Evolutionary conservation across 2,329 filamentous ascomycete species (phyloP), one percentile per base, ranked within the genome.

Genomic region (Cladosporium velox): DNA sequence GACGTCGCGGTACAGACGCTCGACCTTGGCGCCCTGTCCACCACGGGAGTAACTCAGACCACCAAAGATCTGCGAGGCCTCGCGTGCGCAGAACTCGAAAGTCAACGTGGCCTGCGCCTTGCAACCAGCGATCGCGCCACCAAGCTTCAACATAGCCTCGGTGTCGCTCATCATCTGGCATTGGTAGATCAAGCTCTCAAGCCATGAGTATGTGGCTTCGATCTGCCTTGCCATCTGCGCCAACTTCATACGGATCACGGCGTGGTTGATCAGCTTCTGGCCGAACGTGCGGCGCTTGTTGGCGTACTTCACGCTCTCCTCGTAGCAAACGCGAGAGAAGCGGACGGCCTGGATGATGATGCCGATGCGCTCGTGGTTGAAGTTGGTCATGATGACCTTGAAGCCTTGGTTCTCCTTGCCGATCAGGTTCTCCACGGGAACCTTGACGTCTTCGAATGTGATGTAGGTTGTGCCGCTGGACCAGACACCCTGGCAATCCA

Each of bases 401-500:
- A 99, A 99, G 47, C 95, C 95, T 79, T 96, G 90, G 85, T 99
- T 97, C 83, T 96, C 90, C 85, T 97, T 98, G 81, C 95, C 95
- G 67, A 99, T 89, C 73, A 99, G 80, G 83, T 99, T 98, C 86
- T 97, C 94, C n/a, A 98, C 95, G 1, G 95, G 95, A 0, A 99
- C 95, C 85, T 98, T 98, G 80, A 98, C 95, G 77, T 99, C 95
- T 80, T 99, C 95, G 72, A 98, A 98, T 52, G 94, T 97, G 77
- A 99, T 90, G 81, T 98, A 99, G 35, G 95, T 97, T 18, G 95
- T 98, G 64, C 95, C 95, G 71, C 88, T 92, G 69, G 90, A 93
- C 91, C 93, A 97, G 35, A 98, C 93, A 80, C 95, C 95, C 81
- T 97, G 93, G 85, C 94, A 98, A 82, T 98, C 93, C 95, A 99